A percentile compares a stretch with the other conserved stretches of the same genome.
Evolutionary conservation across 345 rosid species (phyloP).

Genomic region (Pistacia integerrima): DNA sequence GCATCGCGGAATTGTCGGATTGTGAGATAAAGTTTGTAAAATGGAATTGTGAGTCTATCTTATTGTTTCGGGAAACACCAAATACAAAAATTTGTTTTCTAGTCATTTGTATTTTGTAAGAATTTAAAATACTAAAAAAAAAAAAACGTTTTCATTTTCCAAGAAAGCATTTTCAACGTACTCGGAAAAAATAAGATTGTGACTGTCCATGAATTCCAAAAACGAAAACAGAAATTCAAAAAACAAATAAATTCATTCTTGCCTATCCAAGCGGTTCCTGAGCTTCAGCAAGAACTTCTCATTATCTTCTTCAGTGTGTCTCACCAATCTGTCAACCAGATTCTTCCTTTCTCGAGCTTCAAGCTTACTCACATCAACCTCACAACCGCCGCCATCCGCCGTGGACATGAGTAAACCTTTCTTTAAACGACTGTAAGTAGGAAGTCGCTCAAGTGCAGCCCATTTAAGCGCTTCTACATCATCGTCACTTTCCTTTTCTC

Average conservation of each 20-base stretch:
- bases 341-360: conserved; percentile 32
- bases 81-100: no score
- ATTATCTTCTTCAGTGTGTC: conserved; percentile 29
- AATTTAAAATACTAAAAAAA: no score
- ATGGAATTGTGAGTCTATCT: no score
- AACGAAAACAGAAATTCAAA: background rate
- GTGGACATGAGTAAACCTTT: conserved; percentile 29
- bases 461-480: conserved; percentile 38
- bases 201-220: no score
- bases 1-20: no score
- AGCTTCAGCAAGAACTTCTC: conserved; percentile 41
- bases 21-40: no score
- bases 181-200: no score
- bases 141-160: background rate
- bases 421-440: conserved; percentile 31
- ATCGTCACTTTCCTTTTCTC: conserved; percentile 31
- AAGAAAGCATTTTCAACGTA: background rate
- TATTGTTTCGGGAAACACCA: no score
- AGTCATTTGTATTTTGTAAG: no score
- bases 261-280: conserved; percentile 45
- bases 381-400: conserved; percentile 29
- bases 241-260: background rate
- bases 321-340: conserved; percentile 36
- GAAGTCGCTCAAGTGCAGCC: conserved; percentile 50
- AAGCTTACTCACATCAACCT: conserved; percentile 36